Base-by-base conservation (phyloP, 371 early-diverging fungal genomes). In the Syncephalastrum sp. region DNA sequence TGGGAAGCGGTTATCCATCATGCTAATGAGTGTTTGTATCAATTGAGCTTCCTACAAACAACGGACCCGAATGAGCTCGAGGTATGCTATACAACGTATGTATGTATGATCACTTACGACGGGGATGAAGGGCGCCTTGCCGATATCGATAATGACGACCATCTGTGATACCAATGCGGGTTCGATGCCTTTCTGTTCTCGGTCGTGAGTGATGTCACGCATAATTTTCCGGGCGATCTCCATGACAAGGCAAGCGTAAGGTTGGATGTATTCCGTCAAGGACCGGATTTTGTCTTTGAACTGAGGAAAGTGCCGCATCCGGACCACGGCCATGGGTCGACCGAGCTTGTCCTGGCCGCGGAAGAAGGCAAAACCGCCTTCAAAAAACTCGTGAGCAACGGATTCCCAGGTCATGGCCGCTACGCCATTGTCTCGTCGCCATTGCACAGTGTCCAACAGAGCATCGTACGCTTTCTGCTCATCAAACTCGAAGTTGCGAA, bases 261-360 rank as follows among this genome's bases (percentile, higher is more conserved):
- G 67, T 57, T 56, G 50, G 12, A 79, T 66, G 46, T 64, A 50
- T 2, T 69, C 61, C 4, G 72, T 61, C 15, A 79, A 46, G 10
- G 49, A 29, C 41, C 59, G 69, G n/a, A 64, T 57, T 16, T 69
- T 65, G 49, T 70, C 71, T 27, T 42, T 53, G 53, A 75, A 70
- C 27, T 68, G 69, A 21, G 76, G 79, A 45, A 79, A 73, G 48
- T 75, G 54, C 3, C 71, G 68, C 69, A 79, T 69, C 19, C 71
- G 70, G 8, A 76, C 68, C 5, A 79, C 45, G 8, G 72, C 75
- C 6, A 79, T 57, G 0, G 80, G 80, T 51, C 80, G 67, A 1
- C 71, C 73, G 7, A 76, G 53, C 27, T 57, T 50, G 42, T 79
- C 80, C 19, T 70, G 67, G 24, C 74, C 72, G 38, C 74, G 73